Base-by-base conservation (phyloP, 2,329 filamentous ascomycete species). In the Hansfordia pulvinata region DNA sequence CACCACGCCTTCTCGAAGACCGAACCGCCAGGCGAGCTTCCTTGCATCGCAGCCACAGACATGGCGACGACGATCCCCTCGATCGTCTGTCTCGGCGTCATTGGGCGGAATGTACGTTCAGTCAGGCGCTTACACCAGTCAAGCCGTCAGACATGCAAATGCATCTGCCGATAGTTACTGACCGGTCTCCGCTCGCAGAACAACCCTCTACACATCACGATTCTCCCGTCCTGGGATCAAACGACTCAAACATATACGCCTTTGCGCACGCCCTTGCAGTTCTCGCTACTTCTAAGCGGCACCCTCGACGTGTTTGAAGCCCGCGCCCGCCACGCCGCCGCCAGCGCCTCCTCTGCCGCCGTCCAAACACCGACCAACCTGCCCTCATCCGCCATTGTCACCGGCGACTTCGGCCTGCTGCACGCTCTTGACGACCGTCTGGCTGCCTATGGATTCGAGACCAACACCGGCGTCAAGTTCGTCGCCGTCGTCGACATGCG, bases 231-330 rank as follows among this genome's bases (percentile, higher is more conserved):
- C 24, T 69, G 81, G 61, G 62, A 69, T 45, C 56, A 65, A 25
- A 38, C 63, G 27, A 64, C 62, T 38, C 58, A 63, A 52, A 58
- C 54, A 29, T 58, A 61, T 39, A 44, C 53, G 6, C 68, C 69
- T 19, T 58, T 79, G 37, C 75, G 77, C 42, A 78, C 76, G 11
- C 65, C 73, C n/a, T 69, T 96, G 8, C 84, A 93, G 49, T 94
- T 90, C 60, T 84, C 81, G 19, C 85, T 96, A 42, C 69, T 94
- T 25, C 73, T 96, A 35, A 90, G 85, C 39, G 81, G 79, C 31
- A 90, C 82, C 31, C 78, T 98, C 39, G 90, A 98, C 55, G 76
- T 96, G 37, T 94, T 98, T 54, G 83, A 90, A 42, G 72, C 86
- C 33, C 83, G 85, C 31, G 67, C 82, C 37, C 77, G 78, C 28